phyloP scores from a whole-genome alignment of 805 yeast species.

The Hanseniaspora thailandica region DNA sequence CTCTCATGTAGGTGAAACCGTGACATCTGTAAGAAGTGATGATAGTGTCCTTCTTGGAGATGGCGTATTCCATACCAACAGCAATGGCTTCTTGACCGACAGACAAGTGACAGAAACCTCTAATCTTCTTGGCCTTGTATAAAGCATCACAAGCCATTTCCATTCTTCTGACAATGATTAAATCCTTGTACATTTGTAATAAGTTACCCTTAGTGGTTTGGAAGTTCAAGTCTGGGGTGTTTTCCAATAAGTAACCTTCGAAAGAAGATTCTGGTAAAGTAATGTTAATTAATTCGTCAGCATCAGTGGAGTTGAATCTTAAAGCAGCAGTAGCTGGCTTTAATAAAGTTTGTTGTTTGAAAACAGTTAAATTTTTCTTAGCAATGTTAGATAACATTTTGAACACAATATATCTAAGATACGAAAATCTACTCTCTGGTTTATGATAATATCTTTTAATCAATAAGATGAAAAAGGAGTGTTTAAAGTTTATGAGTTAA shows the following conservation, averaged over 20 bases:
- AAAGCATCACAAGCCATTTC: constrained; percentile 98
- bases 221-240: constrained; percentile 54
- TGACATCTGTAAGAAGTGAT: constrained; percentile 98
- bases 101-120: constrained; percentile 98
- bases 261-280: constrained; percentile 71
- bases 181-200: constrained; percentile 90
- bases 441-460: not conserved
- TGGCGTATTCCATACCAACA: constrained; percentile 94
- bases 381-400: constrained; percentile 15
- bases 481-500: not conserved
- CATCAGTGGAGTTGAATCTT: constrained; percentile 12
- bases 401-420: constrained; percentile 14
- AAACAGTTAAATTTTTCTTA: constrained; percentile 14
- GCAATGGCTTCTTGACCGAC: constrained; percentile 99
- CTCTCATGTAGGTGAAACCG: constrained; percentile 95
- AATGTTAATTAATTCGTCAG: constrained; percentile 32
- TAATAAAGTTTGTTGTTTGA: constrained; percentile 13
- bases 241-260: constrained; percentile 67
- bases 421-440: constrained; percentile 16
- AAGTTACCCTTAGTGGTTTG: constrained; percentile 71
- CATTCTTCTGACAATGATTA: constrained; percentile 89
- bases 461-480: not conserved
- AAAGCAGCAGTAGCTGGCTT: constrained; percentile 15
- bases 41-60: constrained; percentile 70
- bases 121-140: constrained; percentile 94